Base-by-base conservation (phyloP, 2,329 filamentous ascomycete species). In the Thermoascus crustaceus region DNA sequence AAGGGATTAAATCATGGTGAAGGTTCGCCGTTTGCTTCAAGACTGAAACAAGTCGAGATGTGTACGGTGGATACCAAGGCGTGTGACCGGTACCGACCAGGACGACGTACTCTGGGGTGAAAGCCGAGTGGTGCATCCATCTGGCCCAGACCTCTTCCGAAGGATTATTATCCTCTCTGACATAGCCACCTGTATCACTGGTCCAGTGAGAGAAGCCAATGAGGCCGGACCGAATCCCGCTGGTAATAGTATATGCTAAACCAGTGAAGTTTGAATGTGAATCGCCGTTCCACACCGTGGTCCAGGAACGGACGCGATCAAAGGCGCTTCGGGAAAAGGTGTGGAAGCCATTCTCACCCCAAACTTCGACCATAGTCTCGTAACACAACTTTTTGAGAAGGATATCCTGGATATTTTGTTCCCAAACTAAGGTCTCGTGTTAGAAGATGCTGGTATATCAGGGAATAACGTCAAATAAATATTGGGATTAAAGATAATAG, bases 391-490 rank as follows among this genome's bases (percentile, higher is more conserved):
- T 31, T 21, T 18, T 31, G 16, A 31, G 19, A 17, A 31, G 29
- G 11, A 19, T 17, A 13, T 31, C 53, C 37, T 63, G 59, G 17
- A 52, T 46, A 38, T 63, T 63, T 33, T 63, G 59, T 30, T 53
- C 51, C 27, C 46, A 54, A 5, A 49, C 29, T 31, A 18, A 5
- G 11, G 11, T n/a, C 11, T 23, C n/a, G 1, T 19, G 29, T 31
- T 13, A 31, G 16, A 4, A 20, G 5, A 14, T 8, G n/a, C 10
- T n/a, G n/a, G n/a, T n/a, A n/a, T n/a, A n/a, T n/a, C n/a, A n/a
- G n/a, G n/a, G n/a, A n/a, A n/a, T n/a, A n/a, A n/a, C n/a, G n/a
- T n/a, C n/a, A n/a, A n/a, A n/a, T n/a, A n/a, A n/a, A n/a, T n/a
- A n/a, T n/a, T n/a, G n/a, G n/a, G n/a, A n/a, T n/a, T n/a, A n/a